Percentiles rank a stretch among this genome's conserved stretches.
phyloP scores from a whole-genome alignment of 768 basidiomycete genomes.

The Calvatia gigantea region DNA sequence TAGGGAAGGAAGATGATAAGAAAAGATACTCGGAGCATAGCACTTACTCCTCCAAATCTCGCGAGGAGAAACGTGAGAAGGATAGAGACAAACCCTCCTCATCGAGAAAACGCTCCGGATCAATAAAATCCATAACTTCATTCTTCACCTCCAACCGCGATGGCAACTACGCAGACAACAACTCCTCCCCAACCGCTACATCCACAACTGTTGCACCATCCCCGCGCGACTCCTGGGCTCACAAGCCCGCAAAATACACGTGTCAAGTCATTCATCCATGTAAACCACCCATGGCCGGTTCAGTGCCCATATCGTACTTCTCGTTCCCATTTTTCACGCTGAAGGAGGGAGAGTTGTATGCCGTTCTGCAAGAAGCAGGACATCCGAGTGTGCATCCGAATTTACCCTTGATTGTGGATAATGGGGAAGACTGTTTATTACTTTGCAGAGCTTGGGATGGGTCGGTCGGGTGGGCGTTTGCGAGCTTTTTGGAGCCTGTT shows the following conservation, averaged over 20 bases:
- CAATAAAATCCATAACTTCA: constrained; percentile 31
- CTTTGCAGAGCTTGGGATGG: constrained; percentile 57
- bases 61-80: constrained; percentile 12
- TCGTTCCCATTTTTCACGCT: constrained; percentile 76
- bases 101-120: constrained; percentile 29
- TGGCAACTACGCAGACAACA: constrained; percentile 12
- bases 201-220: constrained; percentile 23
- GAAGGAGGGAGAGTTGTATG: constrained; percentile 55
- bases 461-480: constrained; percentile 75
- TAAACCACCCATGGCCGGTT: constrained; percentile 55
- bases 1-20: constrained; percentile 20
- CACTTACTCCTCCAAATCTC: background rate
- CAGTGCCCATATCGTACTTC: constrained; percentile 42
- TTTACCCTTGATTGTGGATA: constrained; percentile 74
- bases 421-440: constrained; percentile 74
- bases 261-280: constrained; percentile 71
- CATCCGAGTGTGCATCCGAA: constrained; percentile 74
- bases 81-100: constrained; percentile 12
- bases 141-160: constrained; percentile 27
- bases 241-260: constrained; percentile 53
- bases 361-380: constrained; percentile 72
- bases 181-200: constrained; percentile 15
- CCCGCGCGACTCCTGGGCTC: constrained; percentile 40
- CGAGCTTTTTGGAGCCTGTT: constrained; percentile 73
- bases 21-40: constrained; percentile 1